Percentiles rank a stretch among this genome's conserved stretches.
Evolutionary conservation across 2,329 filamentous ascomycete species (phyloP).

Genomic region (Periconia macrospinosa): DNA sequence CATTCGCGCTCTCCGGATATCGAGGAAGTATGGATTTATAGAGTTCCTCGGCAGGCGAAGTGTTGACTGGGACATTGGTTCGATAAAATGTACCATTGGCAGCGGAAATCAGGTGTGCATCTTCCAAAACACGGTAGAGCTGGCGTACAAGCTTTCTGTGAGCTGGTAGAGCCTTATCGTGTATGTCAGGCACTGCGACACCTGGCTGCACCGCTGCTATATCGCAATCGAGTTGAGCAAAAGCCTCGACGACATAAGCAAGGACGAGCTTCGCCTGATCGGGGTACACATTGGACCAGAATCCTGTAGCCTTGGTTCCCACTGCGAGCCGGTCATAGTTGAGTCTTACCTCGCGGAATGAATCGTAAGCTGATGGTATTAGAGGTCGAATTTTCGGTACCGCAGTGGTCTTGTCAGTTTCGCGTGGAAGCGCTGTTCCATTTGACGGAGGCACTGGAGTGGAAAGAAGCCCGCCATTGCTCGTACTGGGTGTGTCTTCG

Average conservation of each 20-base stretch:
- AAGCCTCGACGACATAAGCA: constrained; percentile 5
- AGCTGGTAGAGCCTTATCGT: neutral
- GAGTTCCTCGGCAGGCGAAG: neutral
- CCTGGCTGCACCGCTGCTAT: neutral
- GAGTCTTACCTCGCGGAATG: neutral
- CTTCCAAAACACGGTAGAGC: constrained; percentile 6
- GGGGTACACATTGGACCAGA: constrained; percentile 4
- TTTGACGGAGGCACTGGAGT: neutral
- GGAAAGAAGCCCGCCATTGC: neutral
- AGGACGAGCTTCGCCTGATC: neutral
- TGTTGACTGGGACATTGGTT: neutral
- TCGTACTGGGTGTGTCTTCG: neutral
- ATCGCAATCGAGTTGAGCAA: constrained; percentile 4
- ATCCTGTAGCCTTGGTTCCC: neutral
- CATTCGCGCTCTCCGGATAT: neutral
- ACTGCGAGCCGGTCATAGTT: constrained; percentile 2
- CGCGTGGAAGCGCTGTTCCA: neutral
- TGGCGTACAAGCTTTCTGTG: constrained; percentile 4
- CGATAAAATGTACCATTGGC: neutral
- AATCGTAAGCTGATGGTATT: neutral
- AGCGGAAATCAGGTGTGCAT: constrained; percentile 1
- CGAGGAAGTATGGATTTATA: neutral
- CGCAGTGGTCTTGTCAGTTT: neutral
- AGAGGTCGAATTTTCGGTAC: neutral
- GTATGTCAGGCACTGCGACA: constrained; percentile 1